These are phyloP conservation scores for Ilyonectria sp. DNA, from an alignment of 2,329 filamentous ascomycete genomes.

Conservation along the genomic window DNA sequence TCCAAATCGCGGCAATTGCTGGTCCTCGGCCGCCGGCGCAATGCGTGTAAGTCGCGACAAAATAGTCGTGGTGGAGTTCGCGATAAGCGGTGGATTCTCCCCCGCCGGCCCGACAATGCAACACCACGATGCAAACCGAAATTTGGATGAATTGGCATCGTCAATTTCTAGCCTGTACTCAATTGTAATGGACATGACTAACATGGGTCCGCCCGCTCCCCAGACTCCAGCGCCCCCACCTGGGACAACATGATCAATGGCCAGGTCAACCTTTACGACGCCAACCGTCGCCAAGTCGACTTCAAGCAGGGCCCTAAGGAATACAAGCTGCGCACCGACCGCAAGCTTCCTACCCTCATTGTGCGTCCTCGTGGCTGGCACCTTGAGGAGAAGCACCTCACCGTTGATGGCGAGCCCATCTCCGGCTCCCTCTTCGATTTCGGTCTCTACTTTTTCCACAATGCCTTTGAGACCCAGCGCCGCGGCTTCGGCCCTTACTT, in stretches of 20 bases:
- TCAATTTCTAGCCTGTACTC: background rate
- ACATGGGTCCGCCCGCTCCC: constrained; percentile 21
- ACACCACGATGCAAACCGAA: constrained; percentile 1
- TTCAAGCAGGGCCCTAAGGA: constrained; percentile 97
- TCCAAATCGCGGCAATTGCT: background rate
- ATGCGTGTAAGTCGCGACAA: constrained; percentile 11
- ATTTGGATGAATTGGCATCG: background rate
- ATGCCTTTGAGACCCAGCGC: constrained; percentile 88
- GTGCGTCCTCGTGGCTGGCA: constrained; percentile 97
- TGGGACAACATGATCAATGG: constrained; percentile 99
- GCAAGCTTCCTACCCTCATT: constrained; percentile 88
- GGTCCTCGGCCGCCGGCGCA: constrained; percentile 24
- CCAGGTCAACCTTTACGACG: constrained; percentile 97
- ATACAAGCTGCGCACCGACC: constrained; percentile 96
- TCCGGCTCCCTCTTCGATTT: constrained; percentile 96
- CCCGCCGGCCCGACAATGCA: constrained; percentile 2
- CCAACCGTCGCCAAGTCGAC: constrained; percentile 92
- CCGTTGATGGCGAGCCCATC: constrained; percentile 94
- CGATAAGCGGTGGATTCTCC: constrained; percentile 15
- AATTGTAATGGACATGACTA: constrained; percentile 34
- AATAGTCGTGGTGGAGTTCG: constrained; percentile 12
- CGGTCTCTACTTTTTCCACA: constrained; percentile 99
- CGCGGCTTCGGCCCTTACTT: constrained; percentile 94
- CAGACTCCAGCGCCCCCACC: constrained; percentile 94
- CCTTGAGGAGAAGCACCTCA: constrained; percentile 98